Conservation (phyloP, 1,284 basidiomycete species). For the Irpex sp. region DNA sequence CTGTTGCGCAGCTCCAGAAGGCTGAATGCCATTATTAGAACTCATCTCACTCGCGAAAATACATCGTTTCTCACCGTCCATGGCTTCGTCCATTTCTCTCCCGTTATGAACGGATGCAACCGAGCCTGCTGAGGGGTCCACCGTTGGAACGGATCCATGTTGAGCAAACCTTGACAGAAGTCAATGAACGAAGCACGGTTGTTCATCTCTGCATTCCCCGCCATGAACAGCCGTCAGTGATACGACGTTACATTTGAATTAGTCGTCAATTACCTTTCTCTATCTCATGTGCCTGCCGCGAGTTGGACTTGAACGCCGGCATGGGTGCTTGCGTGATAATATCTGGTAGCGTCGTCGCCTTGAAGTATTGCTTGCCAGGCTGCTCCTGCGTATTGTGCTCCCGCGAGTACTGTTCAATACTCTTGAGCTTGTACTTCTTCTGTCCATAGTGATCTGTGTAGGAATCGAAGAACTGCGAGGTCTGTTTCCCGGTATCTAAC, state of each 20-base stretch:
- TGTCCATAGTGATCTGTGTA: conserved; percentile 81
- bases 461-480: conserved; percentile 89
- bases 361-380: conserved; percentile 98
- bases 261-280: conserved; percentile 74
- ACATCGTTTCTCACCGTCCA: conserved; percentile 56
- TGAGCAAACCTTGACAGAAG: conserved; percentile 92
- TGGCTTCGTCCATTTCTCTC: conserved; percentile 89
- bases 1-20: conserved; percentile 29
- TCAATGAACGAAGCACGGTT: conserved; percentile 95
- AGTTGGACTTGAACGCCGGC: conserved; percentile 69
- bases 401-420: conserved; percentile 90
- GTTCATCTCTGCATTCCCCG: conserved; percentile 70
- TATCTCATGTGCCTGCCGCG: conserved; percentile 80
- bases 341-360: conserved; percentile 89
- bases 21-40: conserved; percentile 13
- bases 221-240: neutral
- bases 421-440: conserved; percentile 89
- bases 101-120: conserved; percentile 96
- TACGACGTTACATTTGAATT: neutral
- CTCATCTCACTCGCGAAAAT: neutral
- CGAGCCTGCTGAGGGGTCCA: conserved; percentile 98
- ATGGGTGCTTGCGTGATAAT: conserved; percentile 96
- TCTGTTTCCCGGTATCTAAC: conserved; percentile 96
- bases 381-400: conserved; percentile 96
- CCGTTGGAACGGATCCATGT: conserved; percentile 91